Percentiles rank a stretch among this genome's conserved stretches.
These are phyloP conservation scores for Erodium chrysanthum DNA, from an alignment of 441 rosid genomes.

Conservation along the genomic window DNA sequence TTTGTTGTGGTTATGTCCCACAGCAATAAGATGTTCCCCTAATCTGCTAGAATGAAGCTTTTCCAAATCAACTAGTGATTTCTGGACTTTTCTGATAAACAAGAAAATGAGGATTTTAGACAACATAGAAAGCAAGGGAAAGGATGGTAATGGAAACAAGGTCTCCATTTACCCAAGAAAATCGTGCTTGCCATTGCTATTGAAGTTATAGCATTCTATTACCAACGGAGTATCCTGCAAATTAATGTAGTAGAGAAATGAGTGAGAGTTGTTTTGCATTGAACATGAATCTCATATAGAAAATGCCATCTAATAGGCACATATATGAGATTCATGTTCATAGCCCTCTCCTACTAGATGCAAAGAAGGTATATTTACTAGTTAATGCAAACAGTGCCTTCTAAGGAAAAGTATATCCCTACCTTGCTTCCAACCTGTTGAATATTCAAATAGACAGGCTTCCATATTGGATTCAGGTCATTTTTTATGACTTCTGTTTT, in stretches of 20 bases:
- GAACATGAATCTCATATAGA: too few species aligned
- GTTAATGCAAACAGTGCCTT: conserved; percentile 14
- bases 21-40: conserved; percentile 45
- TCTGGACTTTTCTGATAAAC: conserved; percentile 53
- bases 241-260: conserved; percentile 17
- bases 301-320: not conserved
- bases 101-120: conserved; percentile 13
- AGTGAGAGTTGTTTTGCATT: too few species aligned
- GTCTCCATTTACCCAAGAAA: conserved; percentile 58
- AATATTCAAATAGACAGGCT: conserved; percentile 60
- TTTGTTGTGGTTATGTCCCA: conserved; percentile 50
- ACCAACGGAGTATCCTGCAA: conserved; percentile 73
- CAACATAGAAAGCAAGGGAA: conserved; percentile 1
- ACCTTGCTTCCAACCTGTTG: conserved; percentile 96
- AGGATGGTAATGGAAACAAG: conserved; percentile 5
- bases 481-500: conserved; percentile 84
- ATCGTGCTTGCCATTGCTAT: conserved; percentile 73
- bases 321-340: not conserved
- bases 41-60: conserved; percentile 38
- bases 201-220: conserved; percentile 81
- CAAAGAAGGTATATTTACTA: conserved; percentile 2
- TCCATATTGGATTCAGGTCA: conserved; percentile 62
- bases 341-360: too few species aligned
- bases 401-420: conserved; percentile 12
- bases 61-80: conserved; percentile 68